Evolutionary conservation across 768 basidiomycete species (phyloP), one percentile per base, ranked within the genome.

Genomic region (Psilocybe tampanensis): DNA sequence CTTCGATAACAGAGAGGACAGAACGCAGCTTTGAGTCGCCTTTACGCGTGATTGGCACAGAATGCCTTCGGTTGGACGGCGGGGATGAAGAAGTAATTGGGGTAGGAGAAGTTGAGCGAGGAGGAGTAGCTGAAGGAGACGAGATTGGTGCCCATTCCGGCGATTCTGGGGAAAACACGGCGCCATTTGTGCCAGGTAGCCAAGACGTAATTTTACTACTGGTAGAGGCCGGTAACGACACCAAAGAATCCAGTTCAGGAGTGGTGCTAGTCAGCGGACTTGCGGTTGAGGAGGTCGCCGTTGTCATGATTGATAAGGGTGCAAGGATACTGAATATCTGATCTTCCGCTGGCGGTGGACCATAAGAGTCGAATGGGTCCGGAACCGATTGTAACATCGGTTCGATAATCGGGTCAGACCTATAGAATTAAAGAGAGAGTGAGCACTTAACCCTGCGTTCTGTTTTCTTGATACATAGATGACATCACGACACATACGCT

Each of bases 291-390:
- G 89, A 85, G 18, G 78, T 71, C 44, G 68, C 63, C 52, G 63
- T 73, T 24, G 84, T 82, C 76, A 88, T 87, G 56, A 92, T 86
- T 29, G 90, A 89, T 29, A 94, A 78, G 2, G 95, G 95, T 5
- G 93, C 87, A 1, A 98, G 81, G 58, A 97, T 95, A 68, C 86
- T 92, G 74, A 96, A 96, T 61, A 97, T 95, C 68, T 94, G 89
- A 65, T 94, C 89, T 70, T 95, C 92, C 41, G 90, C 80, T 64
- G 89, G 91, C 2, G 90, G 88, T 19, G 91, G 90, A 3, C 92
- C 93, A 65, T 96, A 96, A 0, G 92, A 84, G 61, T 96, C 94
- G 60, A 96, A 96, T 29, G 95, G 92, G 69, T 97, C 95, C 18
- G 94, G 94, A 45, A 95, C 82, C 8, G 89, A 83, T 71, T 93